Evolutionary conservation across 208 protist species (phyloP), one percentile per base, ranked within the genome.

Genomic region (Spongospora subterranea): DNA sequence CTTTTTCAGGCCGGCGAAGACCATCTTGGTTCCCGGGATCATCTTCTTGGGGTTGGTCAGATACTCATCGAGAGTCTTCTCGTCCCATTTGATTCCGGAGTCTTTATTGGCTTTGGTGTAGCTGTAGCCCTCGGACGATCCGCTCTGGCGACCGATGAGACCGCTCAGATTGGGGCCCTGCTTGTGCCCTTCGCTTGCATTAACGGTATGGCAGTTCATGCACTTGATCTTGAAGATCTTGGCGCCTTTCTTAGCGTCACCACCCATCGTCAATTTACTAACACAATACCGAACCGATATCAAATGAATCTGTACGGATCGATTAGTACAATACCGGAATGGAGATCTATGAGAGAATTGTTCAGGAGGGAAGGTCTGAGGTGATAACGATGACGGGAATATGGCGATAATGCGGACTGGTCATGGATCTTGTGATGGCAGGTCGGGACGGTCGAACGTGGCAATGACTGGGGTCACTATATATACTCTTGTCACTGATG

Each of bases 21-120:
- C 97, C 97, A 98, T 98, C 95, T 98, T 98, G 88, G 96, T 98
- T 89, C 97, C 97, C 41, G 97, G 97, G 94, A 92, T 92, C 38
- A 90, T 54, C 96, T 98, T 98, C 96, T 98, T 98, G 88, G 97
- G 97, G 93, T 98, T 98, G 94, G 97, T 95, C 46, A 98, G 94
- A 92, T 98, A 99, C 50, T 97, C 96, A 92, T 97, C 96, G 40
- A 99, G 95, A 89, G 96, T 96, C 88, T 98, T 94, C 43, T 96
- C 95, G 82, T 94, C 97, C 97, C 97, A 99, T 35, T 95, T 89
- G 39, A 98, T 96, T 89, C 90, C 92, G n/a, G 91, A 93, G 60
- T 93, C 92, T 90, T 97, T 96, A 94, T 99, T 99, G 90, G 97
- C 97, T 88, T 95, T 95, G 91, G 97, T 97, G 96, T 98, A 99